Evolutionary conservation across 805 yeast genomes (phyloP).

Genomic region (Candida hispaniensis): DNA sequence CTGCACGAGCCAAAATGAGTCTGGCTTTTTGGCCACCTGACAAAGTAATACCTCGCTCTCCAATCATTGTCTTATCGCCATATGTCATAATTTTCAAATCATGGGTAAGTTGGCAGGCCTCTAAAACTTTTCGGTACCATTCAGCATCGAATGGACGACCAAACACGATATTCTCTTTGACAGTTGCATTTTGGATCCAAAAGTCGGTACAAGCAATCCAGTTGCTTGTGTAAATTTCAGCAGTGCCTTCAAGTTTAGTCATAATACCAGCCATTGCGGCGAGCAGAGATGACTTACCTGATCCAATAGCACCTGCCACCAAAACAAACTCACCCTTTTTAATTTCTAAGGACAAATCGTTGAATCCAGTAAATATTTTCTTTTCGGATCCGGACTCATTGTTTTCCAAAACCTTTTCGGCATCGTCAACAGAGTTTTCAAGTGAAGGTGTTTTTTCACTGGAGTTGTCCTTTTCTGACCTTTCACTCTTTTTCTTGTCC

Average conservation of each 20-base stretch:
- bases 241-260: slow-evolving; percentile 43
- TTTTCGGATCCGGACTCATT: slow-evolving; percentile 1
- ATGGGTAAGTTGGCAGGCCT: slow-evolving; percentile 53
- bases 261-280: slow-evolving; percentile 64
- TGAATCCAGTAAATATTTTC: slow-evolving; percentile 34
- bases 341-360: slow-evolving; percentile 42
- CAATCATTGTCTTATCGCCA: slow-evolving; percentile 74
- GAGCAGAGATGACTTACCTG: slow-evolving; percentile 69
- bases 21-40: slow-evolving; percentile 92
- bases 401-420: background rate
- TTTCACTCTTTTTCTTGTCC: slow-evolving; percentile 31
- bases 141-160: slow-evolving; percentile 44
- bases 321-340: slow-evolving; percentile 60
- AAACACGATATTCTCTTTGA: slow-evolving; percentile 62
- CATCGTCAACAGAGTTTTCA: background rate
- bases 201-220: slow-evolving; percentile 53
- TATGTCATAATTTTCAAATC: slow-evolving; percentile 60
- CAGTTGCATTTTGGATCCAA: slow-evolving; percentile 77
- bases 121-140: slow-evolving; percentile 44
- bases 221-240: slow-evolving; percentile 40
- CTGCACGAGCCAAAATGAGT: slow-evolving; percentile 72
- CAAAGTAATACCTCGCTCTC: slow-evolving; percentile 79
- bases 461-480: slow-evolving; percentile 1
- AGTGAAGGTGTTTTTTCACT: background rate
- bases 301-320: slow-evolving; percentile 70